These are phyloP conservation scores for Mucor circinelloides DNA, from an alignment of 371 early-diverging fungal genomes.

Conservation along the genomic window DNA sequence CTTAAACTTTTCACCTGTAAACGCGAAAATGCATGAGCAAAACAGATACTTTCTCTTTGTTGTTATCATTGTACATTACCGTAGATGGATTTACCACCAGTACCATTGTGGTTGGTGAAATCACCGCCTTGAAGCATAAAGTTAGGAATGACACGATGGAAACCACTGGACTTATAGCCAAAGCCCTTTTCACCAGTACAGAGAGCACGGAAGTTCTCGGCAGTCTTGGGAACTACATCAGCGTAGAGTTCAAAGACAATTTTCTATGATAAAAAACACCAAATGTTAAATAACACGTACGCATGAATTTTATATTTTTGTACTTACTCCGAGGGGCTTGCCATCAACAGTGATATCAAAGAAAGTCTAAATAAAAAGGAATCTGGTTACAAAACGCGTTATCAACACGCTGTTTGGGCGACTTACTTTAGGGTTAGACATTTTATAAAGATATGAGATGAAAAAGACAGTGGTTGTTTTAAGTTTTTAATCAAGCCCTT, in stretches of 20 bases:
- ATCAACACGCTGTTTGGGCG: background rate
- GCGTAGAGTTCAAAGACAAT: conserved; percentile 68
- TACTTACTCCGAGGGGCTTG: conserved; percentile 56
- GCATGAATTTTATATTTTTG: background rate
- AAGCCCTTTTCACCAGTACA: conserved; percentile 77
- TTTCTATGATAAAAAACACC: conserved; percentile 37
- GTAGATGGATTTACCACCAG: conserved; percentile 97
- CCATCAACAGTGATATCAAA: conserved; percentile 58
- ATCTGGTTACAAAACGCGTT: background rate
- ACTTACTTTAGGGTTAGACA: conserved; percentile 16
- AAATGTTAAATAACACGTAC: background rate
- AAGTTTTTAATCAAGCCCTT: background rate
- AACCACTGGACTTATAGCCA: conserved; percentile 83
- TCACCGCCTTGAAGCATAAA: conserved; percentile 99
- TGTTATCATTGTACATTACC: conserved; percentile 44
- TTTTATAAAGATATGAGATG: background rate
- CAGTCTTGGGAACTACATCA: conserved; percentile 94
- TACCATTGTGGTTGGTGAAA: conserved; percentile 92
- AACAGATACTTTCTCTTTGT: background rate
- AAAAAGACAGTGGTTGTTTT: background rate
- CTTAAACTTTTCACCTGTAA: conserved; percentile 66
- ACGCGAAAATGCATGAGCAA: background rate
- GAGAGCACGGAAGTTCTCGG: conserved; percentile 94
- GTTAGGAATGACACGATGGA: conserved; percentile 92
- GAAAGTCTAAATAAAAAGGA: conserved; percentile 33